Conservation (phyloP, 371 early-diverging fungal genomes). For the Neoconidiobolus thromboides region DNA sequence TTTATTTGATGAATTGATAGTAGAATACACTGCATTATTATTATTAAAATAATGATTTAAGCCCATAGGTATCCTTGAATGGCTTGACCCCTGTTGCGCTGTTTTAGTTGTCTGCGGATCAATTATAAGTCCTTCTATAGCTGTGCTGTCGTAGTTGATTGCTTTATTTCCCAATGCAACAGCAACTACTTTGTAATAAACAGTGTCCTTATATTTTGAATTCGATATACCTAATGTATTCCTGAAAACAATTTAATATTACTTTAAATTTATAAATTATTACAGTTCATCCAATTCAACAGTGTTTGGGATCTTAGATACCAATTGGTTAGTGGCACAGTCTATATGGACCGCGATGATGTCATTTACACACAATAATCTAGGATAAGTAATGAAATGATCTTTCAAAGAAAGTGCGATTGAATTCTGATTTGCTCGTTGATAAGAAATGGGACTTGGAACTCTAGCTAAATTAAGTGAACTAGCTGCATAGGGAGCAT, state of each 20-base stretch:
- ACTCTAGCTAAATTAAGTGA: neutral
- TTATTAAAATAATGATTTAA: conserved; percentile 11
- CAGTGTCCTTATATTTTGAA: too few relatives aligned
- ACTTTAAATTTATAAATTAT: neutral
- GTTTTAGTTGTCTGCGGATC: conserved; percentile 35
- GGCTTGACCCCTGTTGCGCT: conserved; percentile 42
- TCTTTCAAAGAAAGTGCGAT: conserved; percentile 27
- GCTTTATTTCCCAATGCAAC: too few relatives aligned
- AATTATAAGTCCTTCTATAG: conserved; percentile 14
- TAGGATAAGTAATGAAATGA: conserved; percentile 45
- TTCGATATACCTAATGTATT: neutral
- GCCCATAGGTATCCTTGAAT: conserved; percentile 27
- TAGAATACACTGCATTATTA: neutral
- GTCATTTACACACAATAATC: conserved; percentile 53
- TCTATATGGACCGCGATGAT: conserved; percentile 47
- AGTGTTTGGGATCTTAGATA: conserved; percentile 12
- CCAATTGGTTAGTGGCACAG: conserved; percentile 18
- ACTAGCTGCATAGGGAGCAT: neutral
- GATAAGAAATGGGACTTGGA: neutral
- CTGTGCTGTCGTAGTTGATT: conserved; percentile 11
- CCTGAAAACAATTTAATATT: neutral
- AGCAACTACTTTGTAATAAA: too few relatives aligned
- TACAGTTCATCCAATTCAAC: conserved; percentile 14
- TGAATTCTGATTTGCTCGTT: neutral
- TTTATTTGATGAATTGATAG: conserved; percentile 2